A percentile compares a stretch with the other conserved stretches of the same genome.
These are phyloP conservation scores for Monilinia fructigena DNA, from an alignment of 2,329 filamentous ascomycete species.

Conservation along the genomic window DNA sequence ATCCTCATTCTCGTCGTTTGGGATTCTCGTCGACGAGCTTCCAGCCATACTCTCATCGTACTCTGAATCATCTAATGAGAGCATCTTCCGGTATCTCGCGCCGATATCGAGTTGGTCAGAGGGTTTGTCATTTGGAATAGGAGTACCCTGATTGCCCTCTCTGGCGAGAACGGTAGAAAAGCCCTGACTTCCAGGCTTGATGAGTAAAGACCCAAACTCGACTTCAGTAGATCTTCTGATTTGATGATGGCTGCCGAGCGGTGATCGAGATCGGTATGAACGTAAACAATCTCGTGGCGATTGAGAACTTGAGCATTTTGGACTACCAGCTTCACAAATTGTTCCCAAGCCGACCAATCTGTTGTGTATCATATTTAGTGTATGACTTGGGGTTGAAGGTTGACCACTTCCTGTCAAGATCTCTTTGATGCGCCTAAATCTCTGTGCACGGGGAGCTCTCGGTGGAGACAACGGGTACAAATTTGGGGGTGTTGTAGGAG, in stretches of 20 bases:
- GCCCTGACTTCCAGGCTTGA: no score
- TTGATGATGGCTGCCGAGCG: accelerated
- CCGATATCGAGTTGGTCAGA: no score
- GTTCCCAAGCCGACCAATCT: accelerated
- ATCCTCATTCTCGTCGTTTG: accelerated
- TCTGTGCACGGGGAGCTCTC: background rate
- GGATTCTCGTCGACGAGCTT: accelerated
- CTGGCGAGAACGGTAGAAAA: accelerated
- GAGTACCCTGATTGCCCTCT: no score
- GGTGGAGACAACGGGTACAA: background rate
- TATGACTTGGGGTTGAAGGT: background rate
- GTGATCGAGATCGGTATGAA: background rate
- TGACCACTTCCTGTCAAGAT: background rate
- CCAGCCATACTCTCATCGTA: background rate
- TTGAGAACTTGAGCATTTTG: background rate
- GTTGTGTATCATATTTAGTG: accelerated
- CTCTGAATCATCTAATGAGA: background rate
- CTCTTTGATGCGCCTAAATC: background rate
- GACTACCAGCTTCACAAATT: accelerated
- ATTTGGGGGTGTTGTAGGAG: background rate
- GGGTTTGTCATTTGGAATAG: background rate
- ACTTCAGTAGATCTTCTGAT: no score
- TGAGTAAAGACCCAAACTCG: background rate
- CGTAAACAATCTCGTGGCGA: background rate
- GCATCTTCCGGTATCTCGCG: background rate